These are phyloP conservation scores for Colletotrichum karsti DNA, from an alignment of 2,329 filamentous ascomycete genomes.

Conservation along the genomic window DNA sequence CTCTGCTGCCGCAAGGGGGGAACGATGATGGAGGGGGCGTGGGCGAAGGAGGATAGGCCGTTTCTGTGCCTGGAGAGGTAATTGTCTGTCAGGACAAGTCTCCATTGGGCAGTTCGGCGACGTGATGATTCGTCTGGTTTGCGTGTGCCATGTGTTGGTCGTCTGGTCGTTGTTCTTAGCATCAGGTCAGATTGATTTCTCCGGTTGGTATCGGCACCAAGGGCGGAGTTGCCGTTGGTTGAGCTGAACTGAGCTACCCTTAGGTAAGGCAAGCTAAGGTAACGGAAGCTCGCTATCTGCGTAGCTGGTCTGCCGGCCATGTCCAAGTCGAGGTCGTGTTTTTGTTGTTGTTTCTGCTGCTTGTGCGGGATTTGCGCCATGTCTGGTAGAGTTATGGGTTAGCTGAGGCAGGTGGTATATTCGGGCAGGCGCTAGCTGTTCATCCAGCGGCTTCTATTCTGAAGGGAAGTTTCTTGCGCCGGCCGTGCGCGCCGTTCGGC, in stretches of 20 bases:
- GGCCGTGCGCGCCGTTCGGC: not conserved
- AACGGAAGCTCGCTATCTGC: not conserved
- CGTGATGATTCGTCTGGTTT: constrained; percentile 26
- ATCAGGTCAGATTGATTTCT: not conserved
- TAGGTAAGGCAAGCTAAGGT: no score
- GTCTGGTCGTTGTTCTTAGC: constrained; percentile 11
- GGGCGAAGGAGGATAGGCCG: not conserved
- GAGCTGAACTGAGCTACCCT: not conserved
- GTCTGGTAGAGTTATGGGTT: no score
- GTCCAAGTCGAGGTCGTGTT: not conserved
- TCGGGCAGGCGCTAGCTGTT: not conserved
- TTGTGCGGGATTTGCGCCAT: not conserved
- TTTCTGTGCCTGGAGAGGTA: constrained; percentile 12
- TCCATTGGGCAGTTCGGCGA: not conserved
- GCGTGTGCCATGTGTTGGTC: constrained; percentile 18
- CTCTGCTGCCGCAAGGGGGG: constrained; percentile 23
- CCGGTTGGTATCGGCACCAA: constrained; percentile 1
- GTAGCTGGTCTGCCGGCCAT: not conserved
- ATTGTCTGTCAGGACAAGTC: not conserved
- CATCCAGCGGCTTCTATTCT: not conserved
- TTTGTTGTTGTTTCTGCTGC: not conserved
- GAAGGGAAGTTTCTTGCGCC: not conserved
- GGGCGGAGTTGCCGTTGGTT: constrained; percentile 12
- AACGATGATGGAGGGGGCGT: constrained; percentile 22
- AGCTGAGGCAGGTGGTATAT: no score